These are phyloP conservation scores for Klebsormidium nitens DNA, from an alignment of 139 green algal genomes.

Conservation along the genomic window DNA sequence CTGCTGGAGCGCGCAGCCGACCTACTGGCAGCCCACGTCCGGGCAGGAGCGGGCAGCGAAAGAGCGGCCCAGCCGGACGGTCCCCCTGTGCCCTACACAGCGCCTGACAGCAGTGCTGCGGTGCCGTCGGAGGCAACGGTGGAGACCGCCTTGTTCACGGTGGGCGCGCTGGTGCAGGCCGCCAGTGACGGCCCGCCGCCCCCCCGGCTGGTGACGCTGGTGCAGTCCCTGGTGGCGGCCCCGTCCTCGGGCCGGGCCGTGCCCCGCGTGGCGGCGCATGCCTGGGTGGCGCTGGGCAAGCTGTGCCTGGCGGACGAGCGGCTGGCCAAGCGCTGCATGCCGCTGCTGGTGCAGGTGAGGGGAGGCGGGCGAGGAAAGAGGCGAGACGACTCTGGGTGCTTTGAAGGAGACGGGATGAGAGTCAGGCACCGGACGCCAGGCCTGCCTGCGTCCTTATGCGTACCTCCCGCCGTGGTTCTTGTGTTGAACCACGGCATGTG, in stretches of 20 bases:
- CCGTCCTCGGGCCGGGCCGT: not conserved
- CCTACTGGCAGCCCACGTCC: not conserved
- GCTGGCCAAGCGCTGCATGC: conserved; percentile 33
- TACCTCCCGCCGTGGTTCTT: too few relatives aligned
- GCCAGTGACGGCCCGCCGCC: not conserved
- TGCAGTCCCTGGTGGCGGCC: not conserved
- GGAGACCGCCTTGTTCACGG: not conserved
- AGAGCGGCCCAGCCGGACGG: not conserved
- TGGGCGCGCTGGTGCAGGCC: not conserved
- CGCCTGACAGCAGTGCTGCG: not conserved
- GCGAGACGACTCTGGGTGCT: too few relatives aligned
- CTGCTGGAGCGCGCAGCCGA: not conserved
- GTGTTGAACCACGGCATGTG: too few relatives aligned
- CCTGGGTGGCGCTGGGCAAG: conserved; percentile 25
- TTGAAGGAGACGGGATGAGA: too few relatives aligned
- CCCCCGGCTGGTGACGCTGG: not conserved
- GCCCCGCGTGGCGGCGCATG: conserved; percentile 18
- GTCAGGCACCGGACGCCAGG: not conserved
- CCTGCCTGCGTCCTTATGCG: not conserved
- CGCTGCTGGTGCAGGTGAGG: conserved; percentile 29
- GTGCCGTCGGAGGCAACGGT: not conserved
- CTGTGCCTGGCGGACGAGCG: conserved; percentile 29
- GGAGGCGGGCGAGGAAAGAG: too few relatives aligned
- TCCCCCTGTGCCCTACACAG: not conserved
- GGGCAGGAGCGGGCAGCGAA: not conserved